These are phyloP conservation scores for Aspergillus flavus DNA, from an alignment of 2,329 filamentous ascomycete species.

Conservation along the genomic window DNA sequence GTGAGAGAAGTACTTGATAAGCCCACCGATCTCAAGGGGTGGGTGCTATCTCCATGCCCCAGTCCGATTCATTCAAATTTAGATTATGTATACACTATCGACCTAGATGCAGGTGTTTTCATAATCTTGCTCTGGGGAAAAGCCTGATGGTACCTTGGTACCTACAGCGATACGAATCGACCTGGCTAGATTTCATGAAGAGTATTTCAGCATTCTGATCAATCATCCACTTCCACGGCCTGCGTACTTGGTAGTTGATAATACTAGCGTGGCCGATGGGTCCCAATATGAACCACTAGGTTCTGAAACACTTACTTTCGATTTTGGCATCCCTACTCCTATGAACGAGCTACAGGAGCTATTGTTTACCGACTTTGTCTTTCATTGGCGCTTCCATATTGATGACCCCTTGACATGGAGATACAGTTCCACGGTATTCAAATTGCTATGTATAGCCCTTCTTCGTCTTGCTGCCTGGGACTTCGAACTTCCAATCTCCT, in stretches of 20 bases:
- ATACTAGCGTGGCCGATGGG: not conserved
- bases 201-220: not conserved
- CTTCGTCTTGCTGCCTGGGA: constrained; percentile 28
- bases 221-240: not conserved
- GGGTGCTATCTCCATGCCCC: constrained; percentile 25
- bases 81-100: constrained; percentile 29
- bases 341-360: constrained; percentile 31
- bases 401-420: constrained; percentile 27
- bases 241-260: not conserved
- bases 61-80: constrained; percentile 24
- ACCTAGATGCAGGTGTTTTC: constrained; percentile 23
- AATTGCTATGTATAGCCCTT: constrained; percentile 19
- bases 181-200: constrained; percentile 6
- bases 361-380: constrained; percentile 27
- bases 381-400: constrained; percentile 28
- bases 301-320: constrained; percentile 18
- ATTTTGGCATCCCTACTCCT: constrained; percentile 21
- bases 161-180: constrained; percentile 6
- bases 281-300: not conserved
- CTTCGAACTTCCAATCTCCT: constrained; percentile 23
- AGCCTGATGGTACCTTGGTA: not conserved
- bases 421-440: constrained; percentile 22
- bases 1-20: constrained; percentile 9
- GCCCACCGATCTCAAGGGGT: constrained; percentile 16
- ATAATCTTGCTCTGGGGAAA: constrained; percentile 18